Conservation (phyloP, 345 rosid genomes). For the Cochlearia excelsa region DNA sequence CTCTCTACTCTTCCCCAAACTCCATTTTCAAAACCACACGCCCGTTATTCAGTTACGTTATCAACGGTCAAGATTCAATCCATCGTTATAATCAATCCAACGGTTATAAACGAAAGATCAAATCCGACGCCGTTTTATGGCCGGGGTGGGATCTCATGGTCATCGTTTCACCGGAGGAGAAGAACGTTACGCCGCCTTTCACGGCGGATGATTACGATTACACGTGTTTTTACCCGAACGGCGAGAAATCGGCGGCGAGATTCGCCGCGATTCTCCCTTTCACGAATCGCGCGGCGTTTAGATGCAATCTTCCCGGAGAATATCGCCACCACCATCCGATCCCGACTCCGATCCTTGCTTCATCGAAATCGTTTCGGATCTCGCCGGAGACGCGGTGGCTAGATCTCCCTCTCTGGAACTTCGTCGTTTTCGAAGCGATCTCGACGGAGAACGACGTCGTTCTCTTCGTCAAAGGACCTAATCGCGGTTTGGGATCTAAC, state of each 20-base stretch:
- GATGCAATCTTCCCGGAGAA: slow-evolving; percentile 52
- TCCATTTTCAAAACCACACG: slow-evolving; percentile 7
- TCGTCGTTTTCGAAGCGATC: slow-evolving; percentile 65
- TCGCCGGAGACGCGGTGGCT: slow-evolving; percentile 21
- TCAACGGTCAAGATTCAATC: slow-evolving; percentile 17
- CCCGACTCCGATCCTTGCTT: slow-evolving; percentile 49
- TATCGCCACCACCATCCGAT: slow-evolving; percentile 51
- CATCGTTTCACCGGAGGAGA: slow-evolving; percentile 38
- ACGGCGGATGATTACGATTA: slow-evolving; percentile 2
- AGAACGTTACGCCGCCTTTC: not conserved
- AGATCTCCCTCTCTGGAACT: slow-evolving; percentile 50
- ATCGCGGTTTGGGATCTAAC: slow-evolving; percentile 54
- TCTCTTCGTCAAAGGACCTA: slow-evolving; percentile 69
- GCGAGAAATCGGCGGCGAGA: slow-evolving; percentile 48
- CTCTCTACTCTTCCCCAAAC: slow-evolving; percentile 34
- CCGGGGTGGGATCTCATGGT: slow-evolving; percentile 76
- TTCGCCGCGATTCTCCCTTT: slow-evolving; percentile 49
- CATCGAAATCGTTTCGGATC: slow-evolving; percentile 15
- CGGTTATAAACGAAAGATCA: slow-evolving; percentile 23
- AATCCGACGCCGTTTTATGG: slow-evolving; percentile 51
- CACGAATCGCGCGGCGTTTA: slow-evolving; percentile 49
- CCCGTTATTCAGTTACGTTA: slow-evolving; percentile 14
- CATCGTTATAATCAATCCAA: slow-evolving; percentile 6
- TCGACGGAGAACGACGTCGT: slow-evolving; percentile 72
- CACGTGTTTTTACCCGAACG: slow-evolving; percentile 60